A percentile compares a stretch with the other conserved stretches of the same genome.
Conservation (phyloP, 2,329 filamentous ascomycete species). For the Fusarium incarnatum region DNA sequence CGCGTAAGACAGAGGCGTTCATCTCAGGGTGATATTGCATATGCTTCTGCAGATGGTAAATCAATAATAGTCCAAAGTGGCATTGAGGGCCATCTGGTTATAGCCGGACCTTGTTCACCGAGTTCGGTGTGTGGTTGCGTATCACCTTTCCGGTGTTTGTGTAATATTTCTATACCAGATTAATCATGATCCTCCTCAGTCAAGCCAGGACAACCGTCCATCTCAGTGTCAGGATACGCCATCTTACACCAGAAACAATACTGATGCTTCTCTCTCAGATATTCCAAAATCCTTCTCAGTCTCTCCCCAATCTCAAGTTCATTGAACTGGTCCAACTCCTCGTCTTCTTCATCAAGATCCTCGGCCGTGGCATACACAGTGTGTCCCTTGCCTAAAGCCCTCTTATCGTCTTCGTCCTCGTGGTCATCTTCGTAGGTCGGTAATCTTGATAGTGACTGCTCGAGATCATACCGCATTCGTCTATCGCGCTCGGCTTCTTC, state of each 20-base stretch:
- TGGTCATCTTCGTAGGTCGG: conserved; percentile 77
- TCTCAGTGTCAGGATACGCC: conserved; percentile 75
- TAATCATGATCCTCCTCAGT: conserved; percentile 84
- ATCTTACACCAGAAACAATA: conserved; percentile 99
- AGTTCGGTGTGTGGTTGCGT: neutral
- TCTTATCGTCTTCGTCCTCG: conserved; percentile 78
- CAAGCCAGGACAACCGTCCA: conserved; percentile 90
- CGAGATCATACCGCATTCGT: conserved; percentile 72
- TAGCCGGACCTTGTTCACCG: neutral
- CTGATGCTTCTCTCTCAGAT: conserved; percentile 75
- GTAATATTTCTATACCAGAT: neutral
- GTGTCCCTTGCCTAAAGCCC: conserved; percentile 71
- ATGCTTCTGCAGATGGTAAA: neutral
- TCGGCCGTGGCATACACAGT: conserved; percentile 70
- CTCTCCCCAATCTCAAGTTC: conserved; percentile 74
- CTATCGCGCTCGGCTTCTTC: conserved; percentile 77
- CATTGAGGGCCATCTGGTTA: neutral
- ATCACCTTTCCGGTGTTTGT: neutral
- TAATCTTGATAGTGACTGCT: conserved; percentile 71
- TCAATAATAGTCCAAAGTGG: neutral
- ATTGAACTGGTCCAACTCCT: conserved; percentile 84
- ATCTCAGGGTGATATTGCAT: neutral
- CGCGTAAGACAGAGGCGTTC: neutral
- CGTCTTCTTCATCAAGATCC: conserved; percentile 81
- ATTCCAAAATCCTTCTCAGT: conserved; percentile 72